Conservation (phyloP, 2,329 filamentous ascomycete genomes). For the Penicillium sclerotigenum region DNA sequence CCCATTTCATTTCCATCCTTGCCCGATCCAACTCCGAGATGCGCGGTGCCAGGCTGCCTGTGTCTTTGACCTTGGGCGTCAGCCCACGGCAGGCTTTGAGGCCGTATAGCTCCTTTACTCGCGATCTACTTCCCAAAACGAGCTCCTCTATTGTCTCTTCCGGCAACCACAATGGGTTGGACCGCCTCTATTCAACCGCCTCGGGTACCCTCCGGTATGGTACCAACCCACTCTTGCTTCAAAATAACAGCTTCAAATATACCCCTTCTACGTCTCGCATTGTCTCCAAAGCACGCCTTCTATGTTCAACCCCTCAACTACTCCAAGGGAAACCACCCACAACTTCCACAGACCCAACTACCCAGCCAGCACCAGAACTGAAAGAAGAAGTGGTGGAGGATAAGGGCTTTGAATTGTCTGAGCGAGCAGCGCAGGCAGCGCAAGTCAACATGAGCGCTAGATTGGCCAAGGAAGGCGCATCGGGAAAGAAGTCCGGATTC, state of each 20-base stretch:
- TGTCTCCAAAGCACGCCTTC: conserved; percentile 23
- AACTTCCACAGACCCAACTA: conserved; percentile 21
- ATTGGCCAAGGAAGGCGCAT: conserved; percentile 73
- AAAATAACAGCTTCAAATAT: conserved; percentile 13
- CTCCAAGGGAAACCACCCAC: conserved; percentile 28
- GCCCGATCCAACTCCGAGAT: conserved; percentile 32
- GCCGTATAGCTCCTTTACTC: conserved; percentile 16
- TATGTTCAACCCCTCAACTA: conserved; percentile 28
- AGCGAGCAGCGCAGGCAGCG: conserved; percentile 80
- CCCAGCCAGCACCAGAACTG: conserved; percentile 38
- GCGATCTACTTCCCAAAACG: conserved; percentile 17
- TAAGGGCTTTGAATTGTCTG: conserved; percentile 66
- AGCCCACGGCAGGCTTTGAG: conserved; percentile 26
- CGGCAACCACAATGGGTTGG: conserved; percentile 10
- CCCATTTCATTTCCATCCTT: conserved; percentile 15
- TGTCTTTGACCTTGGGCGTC: conserved; percentile 34
- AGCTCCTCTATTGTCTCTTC: background rate
- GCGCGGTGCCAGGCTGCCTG: conserved; percentile 43
- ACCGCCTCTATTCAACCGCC: conserved; percentile 25
- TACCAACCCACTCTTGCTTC: conserved; percentile 15
- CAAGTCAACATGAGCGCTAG: conserved; percentile 87
- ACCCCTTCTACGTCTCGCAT: conserved; percentile 15
- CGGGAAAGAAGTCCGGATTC: conserved; percentile 57
- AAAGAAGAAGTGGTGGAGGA: conserved; percentile 54
- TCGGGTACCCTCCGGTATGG: conserved; percentile 22